A percentile compares a stretch with the other conserved stretches of the same genome.
Evolutionary conservation across 495 filamentous ascomycete species (phyloP).

Genomic region (Oleoguttula mirabilis): DNA sequence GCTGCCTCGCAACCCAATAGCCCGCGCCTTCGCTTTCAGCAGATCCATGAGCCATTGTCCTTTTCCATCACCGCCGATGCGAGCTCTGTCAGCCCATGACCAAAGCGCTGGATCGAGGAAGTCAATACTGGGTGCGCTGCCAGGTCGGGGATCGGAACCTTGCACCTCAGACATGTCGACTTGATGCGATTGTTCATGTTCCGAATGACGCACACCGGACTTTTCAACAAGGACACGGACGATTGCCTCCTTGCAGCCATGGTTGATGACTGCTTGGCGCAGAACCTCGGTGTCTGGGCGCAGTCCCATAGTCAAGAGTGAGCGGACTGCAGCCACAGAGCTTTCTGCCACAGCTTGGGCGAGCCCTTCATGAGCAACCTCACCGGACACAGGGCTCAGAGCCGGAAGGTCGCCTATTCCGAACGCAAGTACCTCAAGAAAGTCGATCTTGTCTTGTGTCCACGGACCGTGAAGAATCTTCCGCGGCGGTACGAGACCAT

Average conservation of each 20-base stretch:
- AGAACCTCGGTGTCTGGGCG: slow-evolving; percentile 9
- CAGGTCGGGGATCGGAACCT: too few relatives aligned
- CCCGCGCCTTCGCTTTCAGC: neutral
- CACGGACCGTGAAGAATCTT: slow-evolving; percentile 14
- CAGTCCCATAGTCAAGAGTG: slow-evolving; percentile 1
- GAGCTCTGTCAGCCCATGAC: neutral
- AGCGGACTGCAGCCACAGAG: neutral
- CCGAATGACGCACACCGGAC: too few relatives aligned
- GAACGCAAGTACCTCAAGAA: neutral
- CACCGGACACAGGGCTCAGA: neutral
- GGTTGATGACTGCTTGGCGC: slow-evolving; percentile 5
- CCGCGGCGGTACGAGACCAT: slow-evolving; percentile 4
- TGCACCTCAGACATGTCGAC: too few relatives aligned
- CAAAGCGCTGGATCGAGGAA: neutral
- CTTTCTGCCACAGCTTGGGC: slow-evolving; percentile 9
- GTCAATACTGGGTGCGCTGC: neutral
- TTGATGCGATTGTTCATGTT: too few relatives aligned
- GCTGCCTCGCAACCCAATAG: neutral
- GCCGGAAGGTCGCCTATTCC: neutral
- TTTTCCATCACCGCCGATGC: neutral
- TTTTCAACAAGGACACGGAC: neutral
- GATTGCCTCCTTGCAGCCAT: slow-evolving; percentile 5
- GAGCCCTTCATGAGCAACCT: slow-evolving; percentile 7
- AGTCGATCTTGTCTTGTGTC: slow-evolving; percentile 3
- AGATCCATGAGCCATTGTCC: neutral